Evolutionary conservation across 1,284 basidiomycete species (phyloP), one percentile per base, ranked within the genome.

Genomic region (Mycosarcoma mackinlayi): DNA sequence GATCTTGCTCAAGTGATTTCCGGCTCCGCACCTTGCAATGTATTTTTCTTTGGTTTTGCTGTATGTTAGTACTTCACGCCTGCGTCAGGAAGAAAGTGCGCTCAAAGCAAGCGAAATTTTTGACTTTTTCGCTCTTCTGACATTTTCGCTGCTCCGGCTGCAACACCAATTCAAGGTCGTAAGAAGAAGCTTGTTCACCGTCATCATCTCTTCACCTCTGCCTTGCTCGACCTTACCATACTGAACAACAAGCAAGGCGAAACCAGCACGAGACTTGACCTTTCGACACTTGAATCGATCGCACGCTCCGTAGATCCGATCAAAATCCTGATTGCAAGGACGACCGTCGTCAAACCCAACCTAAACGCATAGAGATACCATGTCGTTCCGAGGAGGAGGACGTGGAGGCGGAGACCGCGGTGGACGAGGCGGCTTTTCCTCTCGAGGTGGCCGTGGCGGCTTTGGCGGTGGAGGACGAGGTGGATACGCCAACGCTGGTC

Each of bases 311-410:
- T n/a, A n/a, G n/a, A n/a, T n/a, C n/a, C 13, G 14, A 4, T 44
- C 41, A 44, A 24, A 8, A 21, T 11, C n/a, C 31, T 4, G 31
- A 23, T 24, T 24, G 18, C 18, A n/a, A 23, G 33, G 25, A 28
- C 18, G 11, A 28, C 10, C 16, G 31, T 10, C n/a, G 21, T 38
- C 34, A 8, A 24, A 28, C 23, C 23, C 28, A 31, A 30, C 33
- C 4, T 16, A 30, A 11, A 40, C 18, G 55, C 25, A 50, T n/a
- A 37, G 6, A 45, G 7, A 61, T 9, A 56, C n/a, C 56, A 78
- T 78, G 76, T 78, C 76, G 31, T 78, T 66, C 67, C 60, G 76
- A 25, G 74, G 74, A 57, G 64, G 69, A 25, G 75, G 76, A 60
- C 65, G 74, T 38, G 56, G 73, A 37, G 74, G 75, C 50, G 64